These are phyloP conservation scores for Amaranthus hypochondriacus DNA, from an alignment of 148 eudicot genomes.

Conservation along the genomic window DNA sequence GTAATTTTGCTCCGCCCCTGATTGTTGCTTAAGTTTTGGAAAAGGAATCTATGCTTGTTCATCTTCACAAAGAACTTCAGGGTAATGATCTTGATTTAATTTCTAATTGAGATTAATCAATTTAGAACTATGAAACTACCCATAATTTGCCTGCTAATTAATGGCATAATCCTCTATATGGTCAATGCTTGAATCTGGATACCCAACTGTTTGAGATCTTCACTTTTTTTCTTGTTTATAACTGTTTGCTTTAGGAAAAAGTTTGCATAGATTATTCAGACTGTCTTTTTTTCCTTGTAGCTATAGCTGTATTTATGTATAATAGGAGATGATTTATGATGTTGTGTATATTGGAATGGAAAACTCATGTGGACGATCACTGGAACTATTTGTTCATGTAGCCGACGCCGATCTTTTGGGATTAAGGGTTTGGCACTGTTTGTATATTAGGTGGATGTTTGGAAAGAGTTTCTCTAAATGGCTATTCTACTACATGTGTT, in stretches of 20 bases:
- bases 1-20: too few relatives aligned
- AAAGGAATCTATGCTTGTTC: too few relatives aligned
- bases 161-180: background rate
- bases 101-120: background rate
- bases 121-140: background rate
- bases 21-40: too few relatives aligned
- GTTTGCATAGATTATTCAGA: background rate
- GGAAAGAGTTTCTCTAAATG: background rate
- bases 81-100: background rate
- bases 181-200: background rate
- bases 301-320: background rate
- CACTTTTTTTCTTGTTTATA: background rate
- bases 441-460: background rate
- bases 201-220: background rate
- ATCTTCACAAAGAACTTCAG: background rate
- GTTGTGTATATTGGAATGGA: too few relatives aligned
- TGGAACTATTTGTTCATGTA: too few relatives aligned
- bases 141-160: background rate
- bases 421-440: background rate
- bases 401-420: too few relatives aligned
- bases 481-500: slow-evolving; percentile 1
- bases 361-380: too few relatives aligned
- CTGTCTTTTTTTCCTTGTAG: background rate
- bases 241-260: background rate
- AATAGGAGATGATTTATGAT: too few relatives aligned